These are phyloP conservation scores for Aspergillus mulundensis DNA, from an alignment of 495 filamentous ascomycete species.

Conservation along the genomic window DNA sequence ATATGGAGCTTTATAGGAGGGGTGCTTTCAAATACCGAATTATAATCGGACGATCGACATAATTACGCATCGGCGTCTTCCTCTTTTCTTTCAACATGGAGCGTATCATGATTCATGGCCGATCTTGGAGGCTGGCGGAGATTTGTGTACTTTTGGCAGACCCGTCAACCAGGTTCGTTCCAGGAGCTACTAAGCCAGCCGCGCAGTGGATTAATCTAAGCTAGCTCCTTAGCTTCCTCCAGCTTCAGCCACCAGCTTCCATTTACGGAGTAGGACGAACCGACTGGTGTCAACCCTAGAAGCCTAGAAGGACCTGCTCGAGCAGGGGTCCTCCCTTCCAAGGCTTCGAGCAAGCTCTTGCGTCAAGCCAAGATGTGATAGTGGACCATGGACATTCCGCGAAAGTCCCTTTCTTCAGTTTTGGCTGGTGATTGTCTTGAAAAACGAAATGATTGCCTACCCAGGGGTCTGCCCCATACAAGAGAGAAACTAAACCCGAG, in stretches of 20 bases:
- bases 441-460: slow-evolving; percentile 6
- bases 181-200: not conserved
- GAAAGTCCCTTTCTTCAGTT: slow-evolving; percentile 1
- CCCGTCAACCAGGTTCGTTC: slow-evolving; percentile 23
- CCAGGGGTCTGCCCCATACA: slow-evolving; percentile 8
- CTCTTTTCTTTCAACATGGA: slow-evolving; percentile 1
- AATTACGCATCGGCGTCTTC: slow-evolving; percentile 6
- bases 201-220: slow-evolving; percentile 1
- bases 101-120: slow-evolving; percentile 14
- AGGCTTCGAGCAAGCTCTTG: slow-evolving; percentile 1
- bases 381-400: not conserved
- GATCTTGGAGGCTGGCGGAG: slow-evolving; percentile 20
- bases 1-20: not conserved
- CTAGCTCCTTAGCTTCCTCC: slow-evolving; percentile 1
- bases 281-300: not conserved
- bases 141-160: slow-evolving; percentile 18
- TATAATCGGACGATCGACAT: not conserved
- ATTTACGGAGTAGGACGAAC: not conserved
- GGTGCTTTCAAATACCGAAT: not conserved
- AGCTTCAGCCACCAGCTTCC: slow-evolving; percentile 11
- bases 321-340: not conserved
- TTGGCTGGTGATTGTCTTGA: not conserved
- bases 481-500: slow-evolving; percentile 1
- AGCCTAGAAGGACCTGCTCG: not conserved
- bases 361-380: slow-evolving; percentile 1